Evolutionary conservation across 2,329 filamentous ascomycete species (phyloP).

Genomic region (Tolypocladium ophioglossoides): DNA sequence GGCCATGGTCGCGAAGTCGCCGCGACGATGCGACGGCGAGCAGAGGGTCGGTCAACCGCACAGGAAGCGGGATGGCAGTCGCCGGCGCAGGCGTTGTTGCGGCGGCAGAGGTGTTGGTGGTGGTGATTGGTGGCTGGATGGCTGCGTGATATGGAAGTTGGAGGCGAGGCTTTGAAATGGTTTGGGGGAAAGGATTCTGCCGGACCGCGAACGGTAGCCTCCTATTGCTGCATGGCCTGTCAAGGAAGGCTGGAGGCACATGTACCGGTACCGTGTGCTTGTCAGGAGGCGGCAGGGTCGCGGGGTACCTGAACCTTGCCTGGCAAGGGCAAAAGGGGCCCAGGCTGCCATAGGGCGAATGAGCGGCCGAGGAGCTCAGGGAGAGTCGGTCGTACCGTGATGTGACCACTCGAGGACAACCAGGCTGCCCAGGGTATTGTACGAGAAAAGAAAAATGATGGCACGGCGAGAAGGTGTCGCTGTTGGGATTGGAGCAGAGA

Average conservation of each 20-base stretch:
- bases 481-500: no score
- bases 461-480: neutral
- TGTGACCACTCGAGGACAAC: no score
- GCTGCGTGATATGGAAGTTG: conserved; percentile 1
- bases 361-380: neutral
- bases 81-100: conserved; percentile 2
- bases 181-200: conserved; percentile 15
- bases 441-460: neutral
- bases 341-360: neutral
- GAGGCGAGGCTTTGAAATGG: conserved; percentile 5
- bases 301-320: neutral
- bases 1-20: conserved; percentile 33
- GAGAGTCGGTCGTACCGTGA: neutral
- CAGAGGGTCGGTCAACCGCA: neutral
- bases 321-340: neutral
- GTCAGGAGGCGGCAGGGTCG: no score
- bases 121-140: conserved; percentile 6
- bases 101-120: conserved; percentile 6
- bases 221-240: conserved; percentile 4
- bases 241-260: conserved; percentile 4
- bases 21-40: conserved; percentile 22
- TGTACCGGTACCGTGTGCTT: conserved; percentile 6
- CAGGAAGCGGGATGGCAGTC: neutral
- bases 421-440: neutral
- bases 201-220: conserved; percentile 11